These are phyloP conservation scores for Cokeromyces recurvatus DNA, from an alignment of 371 early-diverging fungal species.

Conservation along the genomic window DNA sequence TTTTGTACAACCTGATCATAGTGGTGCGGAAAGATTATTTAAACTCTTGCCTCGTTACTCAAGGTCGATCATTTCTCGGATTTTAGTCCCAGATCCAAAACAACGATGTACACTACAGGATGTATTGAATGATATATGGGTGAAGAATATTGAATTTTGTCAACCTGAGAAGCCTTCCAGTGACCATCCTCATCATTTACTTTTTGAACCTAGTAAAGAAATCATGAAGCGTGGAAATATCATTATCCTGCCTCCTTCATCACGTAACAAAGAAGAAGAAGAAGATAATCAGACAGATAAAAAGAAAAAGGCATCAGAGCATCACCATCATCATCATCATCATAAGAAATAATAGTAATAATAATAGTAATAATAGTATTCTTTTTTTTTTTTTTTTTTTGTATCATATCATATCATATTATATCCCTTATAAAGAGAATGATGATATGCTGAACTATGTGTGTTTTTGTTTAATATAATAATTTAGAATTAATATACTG, in stretches of 20 bases:
- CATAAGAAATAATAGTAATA: background rate
- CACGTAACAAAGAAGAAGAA: slow-evolving; percentile 1
- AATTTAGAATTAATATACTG: too few relatives aligned
- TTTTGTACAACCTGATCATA: slow-evolving; percentile 23
- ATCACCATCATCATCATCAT: background rate
- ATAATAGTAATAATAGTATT: background rate
- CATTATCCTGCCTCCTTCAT: slow-evolving; percentile 10
- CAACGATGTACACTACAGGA: slow-evolving; percentile 41
- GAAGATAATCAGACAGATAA: background rate
- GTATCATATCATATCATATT: background rate
- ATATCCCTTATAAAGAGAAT: too few relatives aligned
- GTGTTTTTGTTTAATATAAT: too few relatives aligned
- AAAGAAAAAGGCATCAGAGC: background rate
- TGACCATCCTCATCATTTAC: slow-evolving; percentile 38
- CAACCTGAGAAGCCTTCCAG: slow-evolving; percentile 22
- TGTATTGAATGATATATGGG: slow-evolving; percentile 50
- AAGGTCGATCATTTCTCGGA: slow-evolving; percentile 34
- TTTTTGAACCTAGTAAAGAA: slow-evolving; percentile 23
- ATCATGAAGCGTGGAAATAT: slow-evolving; percentile 20
- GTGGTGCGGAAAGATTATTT: slow-evolving; percentile 40
- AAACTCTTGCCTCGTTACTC: slow-evolving; percentile 41
- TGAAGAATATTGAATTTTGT: slow-evolving; percentile 47
- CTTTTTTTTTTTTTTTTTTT: background rate
- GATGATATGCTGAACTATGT: too few relatives aligned
- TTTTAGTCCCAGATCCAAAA: slow-evolving; percentile 48